A percentile compares a stretch with the other conserved stretches of the same genome.
Conservation (phyloP, 176 grass and related monocot species). For the Poa pratensis region DNA sequence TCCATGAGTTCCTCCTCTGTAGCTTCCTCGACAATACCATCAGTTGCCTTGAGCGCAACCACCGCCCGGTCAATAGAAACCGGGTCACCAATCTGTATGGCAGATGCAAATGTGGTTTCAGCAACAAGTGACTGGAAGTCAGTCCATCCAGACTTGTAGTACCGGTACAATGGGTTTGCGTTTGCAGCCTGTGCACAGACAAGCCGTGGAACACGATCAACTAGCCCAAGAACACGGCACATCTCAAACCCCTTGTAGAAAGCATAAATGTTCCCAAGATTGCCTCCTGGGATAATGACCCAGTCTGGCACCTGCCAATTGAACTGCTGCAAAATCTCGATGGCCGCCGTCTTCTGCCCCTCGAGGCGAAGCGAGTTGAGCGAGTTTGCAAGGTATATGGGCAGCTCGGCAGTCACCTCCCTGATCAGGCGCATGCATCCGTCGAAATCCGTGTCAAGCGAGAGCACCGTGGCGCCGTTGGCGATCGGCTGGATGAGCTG, state of each 20-base stretch:
- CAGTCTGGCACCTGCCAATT: conserved; percentile 82
- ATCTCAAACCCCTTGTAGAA: conserved; percentile 86
- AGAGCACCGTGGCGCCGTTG: conserved; percentile 73
- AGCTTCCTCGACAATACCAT: conserved; percentile 75
- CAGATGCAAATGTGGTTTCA: conserved; percentile 72
- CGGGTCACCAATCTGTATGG: conserved; percentile 79
- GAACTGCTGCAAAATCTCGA: conserved; percentile 79
- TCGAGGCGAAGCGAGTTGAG: conserved; percentile 77
- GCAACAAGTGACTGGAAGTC: conserved; percentile 63
- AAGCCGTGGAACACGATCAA: conserved; percentile 61
- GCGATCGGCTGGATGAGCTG: conserved; percentile 84
- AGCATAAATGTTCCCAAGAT: conserved; percentile 83
- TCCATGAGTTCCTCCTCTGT: conserved; percentile 87
- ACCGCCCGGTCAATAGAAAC: conserved; percentile 75
- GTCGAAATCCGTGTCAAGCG: conserved; percentile 71
- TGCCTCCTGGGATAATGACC: conserved; percentile 73
- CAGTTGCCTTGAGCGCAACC: conserved; percentile 58
- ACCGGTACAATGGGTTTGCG: conserved; percentile 65
- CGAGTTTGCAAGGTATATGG: conserved; percentile 78
- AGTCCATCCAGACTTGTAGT: conserved; percentile 68
- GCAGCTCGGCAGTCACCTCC: conserved; percentile 71
- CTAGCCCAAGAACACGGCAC: conserved; percentile 66
- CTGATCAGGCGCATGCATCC: conserved; percentile 75
- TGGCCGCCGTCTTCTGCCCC: conserved; percentile 77
- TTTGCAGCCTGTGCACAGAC: conserved; percentile 75